Percentiles rank a stretch among this genome's conserved stretches.
These are phyloP conservation scores for Agroathelia rolfsii DNA, from an alignment of 1,284 basidiomycete species.

Conservation along the genomic window DNA sequence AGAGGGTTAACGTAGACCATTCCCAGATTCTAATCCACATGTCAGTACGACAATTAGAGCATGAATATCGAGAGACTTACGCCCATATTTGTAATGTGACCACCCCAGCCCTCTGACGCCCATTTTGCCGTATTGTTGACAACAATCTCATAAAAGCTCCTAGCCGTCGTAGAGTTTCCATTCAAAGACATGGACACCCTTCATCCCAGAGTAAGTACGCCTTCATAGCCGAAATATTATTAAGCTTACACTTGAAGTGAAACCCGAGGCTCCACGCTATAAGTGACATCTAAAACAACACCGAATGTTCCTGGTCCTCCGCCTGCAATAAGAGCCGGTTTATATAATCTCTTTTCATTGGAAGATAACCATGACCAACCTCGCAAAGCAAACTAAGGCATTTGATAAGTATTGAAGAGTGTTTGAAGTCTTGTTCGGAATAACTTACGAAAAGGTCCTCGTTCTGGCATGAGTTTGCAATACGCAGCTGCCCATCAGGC, in stretches of 20 bases:
- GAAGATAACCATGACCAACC: too few relatives aligned
- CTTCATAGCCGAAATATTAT: conserved; percentile 4
- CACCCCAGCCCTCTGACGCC: conserved; percentile 11
- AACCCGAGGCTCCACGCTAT: conserved; percentile 24
- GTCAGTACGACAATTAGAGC: conserved; percentile 8
- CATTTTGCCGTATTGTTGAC: conserved; percentile 4
- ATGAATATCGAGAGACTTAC: too few relatives aligned
- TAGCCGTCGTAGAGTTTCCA: too few relatives aligned
- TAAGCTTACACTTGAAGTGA: conserved; percentile 20
- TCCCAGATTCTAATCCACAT: too few relatives aligned
- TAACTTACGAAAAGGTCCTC: background rate
- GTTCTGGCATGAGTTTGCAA: conserved; percentile 15
- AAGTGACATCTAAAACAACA: conserved; percentile 26
- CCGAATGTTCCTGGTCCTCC: conserved; percentile 29
- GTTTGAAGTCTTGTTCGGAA: background rate
- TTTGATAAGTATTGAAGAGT: conserved; percentile 1
- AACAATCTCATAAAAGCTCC: conserved; percentile 5
- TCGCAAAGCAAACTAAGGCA: conserved; percentile 16
- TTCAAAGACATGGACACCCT: too few relatives aligned
- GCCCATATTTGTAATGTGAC: too few relatives aligned
- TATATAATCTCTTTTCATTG: too few relatives aligned
- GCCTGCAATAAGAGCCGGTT: too few relatives aligned
- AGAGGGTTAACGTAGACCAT: too few relatives aligned
- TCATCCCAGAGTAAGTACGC: conserved; percentile 11
- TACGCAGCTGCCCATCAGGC: conserved; percentile 12